These are phyloP conservation scores for Melaleuca quinquenervia DNA, from an alignment of 345 rosid species.

Conservation along the genomic window DNA sequence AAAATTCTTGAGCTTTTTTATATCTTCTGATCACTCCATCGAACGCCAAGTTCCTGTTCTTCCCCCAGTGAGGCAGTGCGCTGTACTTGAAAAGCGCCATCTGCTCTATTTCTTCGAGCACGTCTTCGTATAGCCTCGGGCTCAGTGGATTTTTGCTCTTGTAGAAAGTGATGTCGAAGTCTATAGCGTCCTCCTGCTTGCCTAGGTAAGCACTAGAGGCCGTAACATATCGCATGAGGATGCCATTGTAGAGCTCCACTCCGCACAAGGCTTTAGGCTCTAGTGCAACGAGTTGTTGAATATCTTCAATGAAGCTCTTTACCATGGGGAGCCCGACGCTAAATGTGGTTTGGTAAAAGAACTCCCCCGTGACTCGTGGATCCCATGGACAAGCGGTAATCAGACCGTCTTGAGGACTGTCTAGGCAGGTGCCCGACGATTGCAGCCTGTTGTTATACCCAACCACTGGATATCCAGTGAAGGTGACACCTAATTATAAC, in stretches of 20 bases:
- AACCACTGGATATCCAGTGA: slow-evolving; percentile 65
- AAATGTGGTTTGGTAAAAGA: slow-evolving; percentile 53
- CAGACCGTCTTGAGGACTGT: slow-evolving; percentile 35
- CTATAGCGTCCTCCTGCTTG: slow-evolving; percentile 60
- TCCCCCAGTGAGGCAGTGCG: slow-evolving; percentile 81
- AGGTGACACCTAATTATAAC: slow-evolving; percentile 22
- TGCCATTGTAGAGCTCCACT: slow-evolving; percentile 50
- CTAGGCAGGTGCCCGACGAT: slow-evolving; percentile 75
- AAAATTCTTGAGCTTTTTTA: slow-evolving; percentile 18
- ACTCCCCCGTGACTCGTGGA: slow-evolving; percentile 47
- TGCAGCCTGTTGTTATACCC: slow-evolving; percentile 65
- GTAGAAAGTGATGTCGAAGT: slow-evolving; percentile 74
- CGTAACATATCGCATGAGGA: slow-evolving; percentile 66
- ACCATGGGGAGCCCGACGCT: slow-evolving; percentile 33
- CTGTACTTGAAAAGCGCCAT: slow-evolving; percentile 64
- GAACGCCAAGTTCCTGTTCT: slow-evolving; percentile 59
- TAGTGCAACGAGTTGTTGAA: slow-evolving; percentile 38
- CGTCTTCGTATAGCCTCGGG: slow-evolving; percentile 60
- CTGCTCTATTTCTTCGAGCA: slow-evolving; percentile 78
- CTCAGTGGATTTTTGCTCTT: slow-evolving; percentile 46
- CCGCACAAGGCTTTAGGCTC: slow-evolving; percentile 47
- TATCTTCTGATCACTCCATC: slow-evolving; percentile 42
- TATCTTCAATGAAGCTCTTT: slow-evolving; percentile 47
- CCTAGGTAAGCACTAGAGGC: slow-evolving; percentile 69
- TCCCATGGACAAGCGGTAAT: slow-evolving; percentile 79